Evolutionary conservation across 2,329 filamentous ascomycete genomes (phyloP).

Genomic region (Colletotrichum phormii): DNA sequence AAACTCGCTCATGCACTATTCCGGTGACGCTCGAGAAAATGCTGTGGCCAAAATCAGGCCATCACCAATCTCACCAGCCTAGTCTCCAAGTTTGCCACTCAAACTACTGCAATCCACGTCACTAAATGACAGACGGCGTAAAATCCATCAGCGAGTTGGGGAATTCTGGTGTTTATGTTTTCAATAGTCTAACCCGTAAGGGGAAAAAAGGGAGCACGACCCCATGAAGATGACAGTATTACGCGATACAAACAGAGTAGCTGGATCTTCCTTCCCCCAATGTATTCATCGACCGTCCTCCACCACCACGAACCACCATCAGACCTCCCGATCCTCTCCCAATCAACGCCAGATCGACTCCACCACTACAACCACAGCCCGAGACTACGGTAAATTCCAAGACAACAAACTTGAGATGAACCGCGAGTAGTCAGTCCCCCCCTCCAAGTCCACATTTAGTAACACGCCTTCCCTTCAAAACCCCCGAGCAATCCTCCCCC

Average conservation of each 20-base stretch:
- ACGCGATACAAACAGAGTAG: slow-evolving; percentile 5
- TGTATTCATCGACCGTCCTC: background rate
- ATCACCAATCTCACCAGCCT: background rate
- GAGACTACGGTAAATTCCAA: background rate
- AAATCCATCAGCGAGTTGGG: background rate
- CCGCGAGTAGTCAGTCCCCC: background rate
- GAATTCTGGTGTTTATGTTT: background rate
- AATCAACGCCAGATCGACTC: too few relatives aligned
- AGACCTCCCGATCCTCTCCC: background rate
- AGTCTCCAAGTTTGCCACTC: background rate
- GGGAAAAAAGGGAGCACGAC: background rate
- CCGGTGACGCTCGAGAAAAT: too few relatives aligned
- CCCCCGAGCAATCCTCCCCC: background rate
- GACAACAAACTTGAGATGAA: background rate
- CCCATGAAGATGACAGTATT: background rate
- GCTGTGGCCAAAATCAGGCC: background rate
- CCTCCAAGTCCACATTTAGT: background rate
- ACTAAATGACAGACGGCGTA: background rate
- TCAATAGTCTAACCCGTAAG: background rate
- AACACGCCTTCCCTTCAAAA: background rate
- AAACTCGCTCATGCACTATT: background rate
- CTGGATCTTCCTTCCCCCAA: background rate
- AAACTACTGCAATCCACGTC: slow-evolving; percentile 1
- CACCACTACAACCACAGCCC: background rate
- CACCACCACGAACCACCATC: background rate